phyloP scores from a whole-genome alignment of 306 rosid species.

The Ceratonia siliqua region DNA sequence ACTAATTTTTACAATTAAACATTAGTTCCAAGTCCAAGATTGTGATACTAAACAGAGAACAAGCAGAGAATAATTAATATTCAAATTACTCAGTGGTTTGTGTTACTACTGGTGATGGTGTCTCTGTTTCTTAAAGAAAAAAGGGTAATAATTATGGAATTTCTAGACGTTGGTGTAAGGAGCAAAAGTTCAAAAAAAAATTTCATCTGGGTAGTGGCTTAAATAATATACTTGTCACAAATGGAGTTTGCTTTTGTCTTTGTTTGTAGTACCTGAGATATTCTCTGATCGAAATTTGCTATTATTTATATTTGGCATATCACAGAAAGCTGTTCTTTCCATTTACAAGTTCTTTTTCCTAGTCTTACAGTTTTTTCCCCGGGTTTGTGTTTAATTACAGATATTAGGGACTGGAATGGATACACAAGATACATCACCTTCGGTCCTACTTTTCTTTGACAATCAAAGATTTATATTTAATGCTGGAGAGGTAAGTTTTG shows the following conservation, averaged over 20 bases:
- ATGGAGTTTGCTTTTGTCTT: background rate
- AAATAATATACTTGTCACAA: background rate
- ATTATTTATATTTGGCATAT: background rate
- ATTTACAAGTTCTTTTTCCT: background rate
- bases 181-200: background rate
- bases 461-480: constrained; percentile 78
- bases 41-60: background rate
- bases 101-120: background rate
- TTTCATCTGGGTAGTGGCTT: background rate
- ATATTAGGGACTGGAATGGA: constrained; percentile 87
- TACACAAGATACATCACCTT: constrained; percentile 85
- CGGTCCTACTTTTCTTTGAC: constrained; percentile 85
- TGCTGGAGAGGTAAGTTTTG: constrained; percentile 74
- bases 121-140: background rate
- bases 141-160: background rate
- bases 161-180: background rate
- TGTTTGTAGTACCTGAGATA: background rate
- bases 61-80: background rate
- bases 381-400: constrained; percentile 31
- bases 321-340: background rate
- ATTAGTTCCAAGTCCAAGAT: background rate
- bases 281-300: background rate
- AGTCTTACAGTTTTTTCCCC: background rate
- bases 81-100: background rate
- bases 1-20: background rate